Evolutionary conservation across 371 early-diverging fungal genomes (phyloP).

Genomic region (Blakeslea trispora): DNA sequence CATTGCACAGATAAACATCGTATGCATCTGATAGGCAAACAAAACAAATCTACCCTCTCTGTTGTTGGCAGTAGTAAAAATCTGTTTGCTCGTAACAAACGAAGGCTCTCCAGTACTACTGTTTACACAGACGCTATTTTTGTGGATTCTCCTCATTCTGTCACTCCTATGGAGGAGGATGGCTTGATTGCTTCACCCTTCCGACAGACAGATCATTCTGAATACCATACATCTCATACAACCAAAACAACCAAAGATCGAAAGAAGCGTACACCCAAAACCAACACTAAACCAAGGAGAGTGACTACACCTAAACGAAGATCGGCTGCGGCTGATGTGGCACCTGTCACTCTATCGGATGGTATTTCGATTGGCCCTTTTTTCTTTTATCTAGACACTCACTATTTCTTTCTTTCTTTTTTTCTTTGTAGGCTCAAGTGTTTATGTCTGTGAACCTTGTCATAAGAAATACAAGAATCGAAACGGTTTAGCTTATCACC

Average conservation of each 20-base stretch:
- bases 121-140: no score
- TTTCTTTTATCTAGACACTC: no score
- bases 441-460: conserved; percentile 49
- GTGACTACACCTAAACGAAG: conserved; percentile 16
- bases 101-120: not conserved
- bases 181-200: conserved; percentile 4
- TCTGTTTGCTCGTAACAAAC: conserved; percentile 8
- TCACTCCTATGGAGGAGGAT: not conserved
- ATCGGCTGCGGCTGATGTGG: conserved; percentile 18
- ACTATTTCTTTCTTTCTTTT: no score
- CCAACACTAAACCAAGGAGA: not conserved
- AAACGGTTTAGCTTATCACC: conserved; percentile 43
- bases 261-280: conserved; percentile 12
- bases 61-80: conserved; percentile 26
- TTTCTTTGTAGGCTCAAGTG: conserved; percentile 12
- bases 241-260: not conserved
- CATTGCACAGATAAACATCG: not conserved
- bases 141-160: not conserved
- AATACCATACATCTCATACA: no score
- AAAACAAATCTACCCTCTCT: conserved; percentile 11
- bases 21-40: conserved; percentile 1
- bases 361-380: no score
- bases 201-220: not conserved
- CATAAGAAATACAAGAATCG: conserved; percentile 49
- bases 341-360: conserved; percentile 30